Conservation (phyloP, 352 stramenopile genomes). For the Blastocystis sp. region DNA sequence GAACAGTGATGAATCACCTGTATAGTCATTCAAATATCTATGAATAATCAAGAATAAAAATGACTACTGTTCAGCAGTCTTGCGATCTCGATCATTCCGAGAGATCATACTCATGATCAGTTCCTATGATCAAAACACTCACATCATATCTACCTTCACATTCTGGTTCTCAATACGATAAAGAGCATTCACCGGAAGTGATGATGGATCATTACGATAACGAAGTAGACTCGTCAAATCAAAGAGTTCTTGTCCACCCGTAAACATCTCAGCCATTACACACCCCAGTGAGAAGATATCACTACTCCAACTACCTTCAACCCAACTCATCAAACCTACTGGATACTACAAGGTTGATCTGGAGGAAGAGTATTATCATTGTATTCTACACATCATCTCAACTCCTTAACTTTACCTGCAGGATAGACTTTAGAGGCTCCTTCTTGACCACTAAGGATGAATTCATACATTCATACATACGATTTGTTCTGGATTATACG, state of each 20-base stretch:
- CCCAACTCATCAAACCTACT: background rate
- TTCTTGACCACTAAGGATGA: background rate
- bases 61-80: constrained; percentile 40
- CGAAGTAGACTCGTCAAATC: constrained; percentile 73
- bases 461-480: background rate
- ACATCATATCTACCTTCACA: background rate
- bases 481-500: constrained; percentile 71
- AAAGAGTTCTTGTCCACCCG: constrained; percentile 57
- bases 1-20: constrained; percentile 20
- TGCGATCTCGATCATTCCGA: constrained; percentile 30
- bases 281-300: constrained; percentile 96
- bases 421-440: background rate
- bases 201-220: constrained; percentile 21
- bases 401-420: background rate
- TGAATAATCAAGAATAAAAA: background rate
- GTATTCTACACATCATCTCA: background rate
- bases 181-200: background rate
- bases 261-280: constrained; percentile 82
- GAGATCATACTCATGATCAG: constrained; percentile 57
- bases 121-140: background rate
- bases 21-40: constrained; percentile 56
- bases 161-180: constrained; percentile 39
- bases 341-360: constrained; percentile 18
- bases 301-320: constrained; percentile 29
- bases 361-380: background rate